Percentiles rank a stretch among this genome's conserved stretches.
Conservation (phyloP, 805 yeast genomes). For the Pichia manshurica region DNA sequence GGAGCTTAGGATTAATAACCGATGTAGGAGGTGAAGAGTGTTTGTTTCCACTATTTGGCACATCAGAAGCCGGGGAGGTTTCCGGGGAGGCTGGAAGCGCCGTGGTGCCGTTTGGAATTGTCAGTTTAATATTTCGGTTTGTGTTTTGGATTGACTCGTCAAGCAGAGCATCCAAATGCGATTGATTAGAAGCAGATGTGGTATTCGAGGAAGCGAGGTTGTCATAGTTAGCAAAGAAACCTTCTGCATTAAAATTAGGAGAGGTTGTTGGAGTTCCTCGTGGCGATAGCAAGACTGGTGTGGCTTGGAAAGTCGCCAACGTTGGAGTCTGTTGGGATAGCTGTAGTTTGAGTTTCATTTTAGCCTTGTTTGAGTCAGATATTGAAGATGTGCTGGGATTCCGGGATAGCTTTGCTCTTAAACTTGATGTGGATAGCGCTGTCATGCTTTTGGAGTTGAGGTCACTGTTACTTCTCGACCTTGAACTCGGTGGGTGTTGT, state of each 20-base stretch:
- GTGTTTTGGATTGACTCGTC: slow-evolving; percentile 6
- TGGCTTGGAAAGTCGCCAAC: slow-evolving; percentile 10
- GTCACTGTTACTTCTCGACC: slow-evolving; percentile 7
- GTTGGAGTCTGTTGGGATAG: slow-evolving; percentile 20
- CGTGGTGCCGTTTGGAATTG: background rate
- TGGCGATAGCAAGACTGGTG: slow-evolving; percentile 29
- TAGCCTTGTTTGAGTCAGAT: slow-evolving; percentile 9
- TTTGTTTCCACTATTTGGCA: background rate
- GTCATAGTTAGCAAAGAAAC: slow-evolving; percentile 7
- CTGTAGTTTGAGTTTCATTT: slow-evolving; percentile 22
- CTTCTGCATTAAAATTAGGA: slow-evolving; percentile 15
- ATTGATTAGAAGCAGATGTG: background rate
- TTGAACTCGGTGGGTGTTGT: background rate
- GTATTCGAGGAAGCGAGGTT: background rate
- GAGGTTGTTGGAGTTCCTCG: slow-evolving; percentile 29
- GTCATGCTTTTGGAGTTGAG: background rate
- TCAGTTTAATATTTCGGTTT: background rate
- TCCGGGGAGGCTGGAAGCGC: background rate
- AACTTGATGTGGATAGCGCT: slow-evolving; percentile 1
- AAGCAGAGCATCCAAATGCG: slow-evolving; percentile 16
- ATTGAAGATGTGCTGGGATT: slow-evolving; percentile 6
- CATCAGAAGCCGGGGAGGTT: too few species aligned
- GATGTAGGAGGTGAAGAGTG: too few species aligned
- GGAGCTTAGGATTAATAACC: too few species aligned
- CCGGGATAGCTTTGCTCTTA: slow-evolving; percentile 11